Evolutionary conservation across 1,139 yeast species (phyloP).

Genomic region (Lodderomyces theae): DNA sequence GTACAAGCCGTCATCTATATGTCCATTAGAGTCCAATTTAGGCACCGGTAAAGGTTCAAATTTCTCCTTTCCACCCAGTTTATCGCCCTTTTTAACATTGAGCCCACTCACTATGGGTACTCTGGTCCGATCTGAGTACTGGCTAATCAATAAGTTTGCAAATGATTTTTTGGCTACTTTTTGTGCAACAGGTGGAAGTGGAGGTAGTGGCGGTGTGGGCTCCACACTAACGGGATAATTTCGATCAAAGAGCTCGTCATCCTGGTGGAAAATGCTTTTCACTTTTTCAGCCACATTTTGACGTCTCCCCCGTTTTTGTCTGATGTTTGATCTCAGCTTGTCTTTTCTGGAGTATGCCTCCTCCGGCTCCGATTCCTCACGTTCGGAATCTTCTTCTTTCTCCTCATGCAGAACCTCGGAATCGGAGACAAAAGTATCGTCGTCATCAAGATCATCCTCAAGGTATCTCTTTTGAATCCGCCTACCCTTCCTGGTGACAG

Average conservation of each 20-base stretch:
- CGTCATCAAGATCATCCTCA: slow-evolving; percentile 22
- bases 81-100: slow-evolving; percentile 8
- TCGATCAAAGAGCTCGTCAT: slow-evolving; percentile 19
- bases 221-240: slow-evolving; percentile 7
- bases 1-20: slow-evolving; percentile 29
- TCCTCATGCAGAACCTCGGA: slow-evolving; percentile 8
- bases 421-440: slow-evolving; percentile 10
- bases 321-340: slow-evolving; percentile 4
- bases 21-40: slow-evolving; percentile 28
- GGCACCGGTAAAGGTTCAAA: slow-evolving; percentile 42
- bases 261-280: slow-evolving; percentile 36
- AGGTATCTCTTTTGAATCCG: slow-evolving; percentile 17
- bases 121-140: slow-evolving; percentile 10
- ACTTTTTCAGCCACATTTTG: slow-evolving; percentile 25
- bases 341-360: neutral
- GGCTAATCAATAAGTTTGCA: slow-evolving; percentile 12
- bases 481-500: slow-evolving; percentile 6
- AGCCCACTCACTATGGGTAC: slow-evolving; percentile 35
- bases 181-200: slow-evolving; percentile 4
- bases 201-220: neutral
- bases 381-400: neutral
- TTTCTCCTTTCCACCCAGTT: slow-evolving; percentile 8
- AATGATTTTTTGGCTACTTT: slow-evolving; percentile 8
- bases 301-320: slow-evolving; percentile 5
- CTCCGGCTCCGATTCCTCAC: neutral